Evolutionary conservation across 2,329 filamentous ascomycete species (phyloP).

Genomic region (Aspergillus candidus): DNA sequence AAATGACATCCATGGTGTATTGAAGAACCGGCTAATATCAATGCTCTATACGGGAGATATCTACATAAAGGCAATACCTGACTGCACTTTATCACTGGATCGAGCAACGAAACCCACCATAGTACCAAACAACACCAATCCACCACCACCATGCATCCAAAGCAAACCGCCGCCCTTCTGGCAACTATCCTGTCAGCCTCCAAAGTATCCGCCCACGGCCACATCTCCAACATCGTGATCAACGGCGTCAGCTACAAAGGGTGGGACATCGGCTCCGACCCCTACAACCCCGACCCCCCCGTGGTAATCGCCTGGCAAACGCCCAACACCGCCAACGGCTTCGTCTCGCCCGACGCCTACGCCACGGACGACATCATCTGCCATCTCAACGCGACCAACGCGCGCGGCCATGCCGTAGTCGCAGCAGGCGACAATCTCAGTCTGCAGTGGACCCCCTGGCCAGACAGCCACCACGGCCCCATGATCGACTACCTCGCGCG

Average conservation of each 20-base stretch:
- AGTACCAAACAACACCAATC: neutral
- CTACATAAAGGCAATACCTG: neutral
- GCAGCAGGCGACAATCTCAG: slow-evolving; percentile 52
- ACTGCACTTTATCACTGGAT: too few relatives aligned
- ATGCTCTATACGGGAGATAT: neutral
- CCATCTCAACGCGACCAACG: slow-evolving; percentile 51
- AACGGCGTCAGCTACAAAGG: slow-evolving; percentile 16
- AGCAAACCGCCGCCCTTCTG: neutral
- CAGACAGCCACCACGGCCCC: slow-evolving; percentile 55
- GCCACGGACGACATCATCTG: slow-evolving; percentile 49
- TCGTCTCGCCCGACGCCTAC: slow-evolving; percentile 41
- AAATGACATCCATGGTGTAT: too few relatives aligned
- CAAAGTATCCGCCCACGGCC: slow-evolving; percentile 8
- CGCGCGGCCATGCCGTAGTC: slow-evolving; percentile 47
- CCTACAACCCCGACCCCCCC: slow-evolving; percentile 29
- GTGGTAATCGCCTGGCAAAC: slow-evolving; percentile 49
- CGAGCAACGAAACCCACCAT: neutral
- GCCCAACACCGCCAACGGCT: slow-evolving; percentile 47
- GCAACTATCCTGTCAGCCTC: neutral
- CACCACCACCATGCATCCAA: neutral
- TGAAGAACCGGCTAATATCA: neutral
- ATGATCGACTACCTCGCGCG: slow-evolving; percentile 57
- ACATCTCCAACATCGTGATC: slow-evolving; percentile 15
- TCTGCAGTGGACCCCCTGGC: slow-evolving; percentile 60
- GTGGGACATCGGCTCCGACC: slow-evolving; percentile 25